phyloP scores from a whole-genome alignment of 129 eudicot genomes.

The Dittrichia graveolens region DNA sequence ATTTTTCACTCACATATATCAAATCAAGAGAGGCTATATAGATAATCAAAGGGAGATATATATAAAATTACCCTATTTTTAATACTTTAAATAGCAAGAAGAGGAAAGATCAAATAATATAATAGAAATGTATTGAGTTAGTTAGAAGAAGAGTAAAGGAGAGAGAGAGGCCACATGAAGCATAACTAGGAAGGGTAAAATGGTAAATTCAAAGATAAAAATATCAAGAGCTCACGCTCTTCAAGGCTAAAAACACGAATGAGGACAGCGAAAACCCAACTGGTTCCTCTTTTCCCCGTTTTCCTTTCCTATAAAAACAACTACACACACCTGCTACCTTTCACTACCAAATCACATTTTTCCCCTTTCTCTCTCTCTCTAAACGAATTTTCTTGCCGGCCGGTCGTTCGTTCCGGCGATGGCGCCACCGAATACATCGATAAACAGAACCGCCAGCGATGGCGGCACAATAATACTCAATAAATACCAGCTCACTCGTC shows the following conservation, averaged over 20 bases:
- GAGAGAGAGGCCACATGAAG: neutral
- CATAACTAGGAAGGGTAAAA: conserved; percentile 7
- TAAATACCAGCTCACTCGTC: conserved; percentile 64
- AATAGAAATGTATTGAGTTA: too few relatives aligned
- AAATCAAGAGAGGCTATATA: too few relatives aligned
- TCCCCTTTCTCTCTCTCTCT: conserved; percentile 10
- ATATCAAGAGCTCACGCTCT: conserved; percentile 29
- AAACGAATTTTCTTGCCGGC: neutral
- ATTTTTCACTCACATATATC: too few relatives aligned
- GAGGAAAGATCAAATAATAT: too few relatives aligned
- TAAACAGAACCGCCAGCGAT: conserved; percentile 50
- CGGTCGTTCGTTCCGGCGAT: neutral
- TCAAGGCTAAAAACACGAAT: conserved; percentile 30
- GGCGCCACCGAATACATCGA: conserved; percentile 25
- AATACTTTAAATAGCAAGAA: too few relatives aligned
- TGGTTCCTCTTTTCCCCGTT: conserved; percentile 7
- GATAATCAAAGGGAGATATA: too few relatives aligned
- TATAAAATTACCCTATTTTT: too few relatives aligned
- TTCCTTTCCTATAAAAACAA: conserved; percentile 2
- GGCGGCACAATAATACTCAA: conserved; percentile 57
- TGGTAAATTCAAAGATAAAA: conserved; percentile 8
- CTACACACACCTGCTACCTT: neutral
- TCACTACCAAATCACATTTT: neutral
- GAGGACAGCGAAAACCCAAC: conserved; percentile 41
- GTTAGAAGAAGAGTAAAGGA: neutral